These are phyloP conservation scores for Steccherinum ochraceum DNA, from an alignment of 768 basidiomycete species.

Conservation along the genomic window DNA sequence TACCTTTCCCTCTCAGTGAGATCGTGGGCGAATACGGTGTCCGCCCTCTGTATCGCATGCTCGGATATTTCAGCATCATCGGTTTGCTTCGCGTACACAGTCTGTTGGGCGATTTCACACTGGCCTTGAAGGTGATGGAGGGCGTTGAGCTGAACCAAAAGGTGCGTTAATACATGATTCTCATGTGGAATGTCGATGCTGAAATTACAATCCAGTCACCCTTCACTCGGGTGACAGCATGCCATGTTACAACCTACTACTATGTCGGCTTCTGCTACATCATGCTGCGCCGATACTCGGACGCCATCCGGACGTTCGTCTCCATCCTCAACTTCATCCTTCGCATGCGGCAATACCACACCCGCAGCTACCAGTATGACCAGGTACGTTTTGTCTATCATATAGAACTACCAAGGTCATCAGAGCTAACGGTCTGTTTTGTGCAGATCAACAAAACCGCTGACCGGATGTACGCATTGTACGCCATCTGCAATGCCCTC, in stretches of 20 bases:
- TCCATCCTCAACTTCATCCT: slow-evolving; percentile 92
- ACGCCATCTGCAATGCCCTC: slow-evolving; percentile 89
- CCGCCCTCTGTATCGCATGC: slow-evolving; percentile 84
- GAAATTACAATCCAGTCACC: slow-evolving; percentile 44
- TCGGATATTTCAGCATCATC: slow-evolving; percentile 96
- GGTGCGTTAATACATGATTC: slow-evolving; percentile 30
- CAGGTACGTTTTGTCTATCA: slow-evolving; percentile 49
- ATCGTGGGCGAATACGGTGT: slow-evolving; percentile 89
- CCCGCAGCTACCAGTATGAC: slow-evolving; percentile 93
- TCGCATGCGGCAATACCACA: slow-evolving; percentile 95
- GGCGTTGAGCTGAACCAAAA: slow-evolving; percentile 90
- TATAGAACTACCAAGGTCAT: background rate
- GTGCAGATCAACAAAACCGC: slow-evolving; percentile 91
- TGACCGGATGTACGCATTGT: slow-evolving; percentile 95
- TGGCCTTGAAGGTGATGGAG: slow-evolving; percentile 93
- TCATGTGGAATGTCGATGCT: background rate
- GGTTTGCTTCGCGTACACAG: slow-evolving; percentile 94
- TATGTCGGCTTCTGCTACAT: slow-evolving; percentile 97
- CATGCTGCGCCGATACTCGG: slow-evolving; percentile 89
- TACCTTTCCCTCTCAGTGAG: slow-evolving; percentile 40
- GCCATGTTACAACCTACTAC: slow-evolving; percentile 92
- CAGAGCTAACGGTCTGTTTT: background rate
- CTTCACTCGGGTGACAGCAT: slow-evolving; percentile 94
- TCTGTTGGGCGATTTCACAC: slow-evolving; percentile 90
- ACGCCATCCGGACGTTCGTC: slow-evolving; percentile 91